Evolutionary conservation across 768 basidiomycete species (phyloP).

Genomic region (Ephemerocybe angulata): DNA sequence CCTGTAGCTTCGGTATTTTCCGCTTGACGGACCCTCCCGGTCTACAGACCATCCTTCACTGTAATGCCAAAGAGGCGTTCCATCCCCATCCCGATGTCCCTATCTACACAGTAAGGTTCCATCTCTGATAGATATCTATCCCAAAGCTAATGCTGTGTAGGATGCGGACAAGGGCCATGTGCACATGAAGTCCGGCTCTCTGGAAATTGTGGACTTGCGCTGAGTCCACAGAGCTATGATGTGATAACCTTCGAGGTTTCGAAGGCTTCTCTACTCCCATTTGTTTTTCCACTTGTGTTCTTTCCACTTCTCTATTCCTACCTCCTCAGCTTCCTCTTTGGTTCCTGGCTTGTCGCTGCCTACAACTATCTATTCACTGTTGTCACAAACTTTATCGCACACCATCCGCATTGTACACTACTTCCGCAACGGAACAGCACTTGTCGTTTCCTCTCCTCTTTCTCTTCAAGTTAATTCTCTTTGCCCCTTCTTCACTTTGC

Average conservation of each 20-base stretch:
- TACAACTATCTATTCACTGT: not conserved
- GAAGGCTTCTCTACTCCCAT: no score
- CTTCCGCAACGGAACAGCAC: not conserved
- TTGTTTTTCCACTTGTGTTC: no score
- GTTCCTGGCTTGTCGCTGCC: no score
- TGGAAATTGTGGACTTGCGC: slow-evolving; percentile 87
- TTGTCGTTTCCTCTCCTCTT: no score
- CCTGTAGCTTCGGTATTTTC: slow-evolving; percentile 76
- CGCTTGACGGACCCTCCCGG: slow-evolving; percentile 89
- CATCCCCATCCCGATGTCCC: slow-evolving; percentile 83
- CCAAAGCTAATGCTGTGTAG: slow-evolving; percentile 29
- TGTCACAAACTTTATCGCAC: no score
- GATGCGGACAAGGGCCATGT: slow-evolving; percentile 87
- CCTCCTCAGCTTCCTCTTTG: no score
- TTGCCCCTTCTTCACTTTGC: no score
- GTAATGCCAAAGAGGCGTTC: slow-evolving; percentile 71
- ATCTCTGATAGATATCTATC: slow-evolving; percentile 1
- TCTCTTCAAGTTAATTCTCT: no score
- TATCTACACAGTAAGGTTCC: slow-evolving; percentile 73
- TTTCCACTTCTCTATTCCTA: no score
- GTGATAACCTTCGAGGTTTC: no score
- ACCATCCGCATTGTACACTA: not conserved
- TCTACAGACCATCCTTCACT: slow-evolving; percentile 63
- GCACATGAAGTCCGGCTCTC: slow-evolving; percentile 61
- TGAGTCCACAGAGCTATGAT: slow-evolving; percentile 16